Conservation (phyloP, 2,329 filamentous ascomycete species). For the Aphanoascus verrucosus region DNA sequence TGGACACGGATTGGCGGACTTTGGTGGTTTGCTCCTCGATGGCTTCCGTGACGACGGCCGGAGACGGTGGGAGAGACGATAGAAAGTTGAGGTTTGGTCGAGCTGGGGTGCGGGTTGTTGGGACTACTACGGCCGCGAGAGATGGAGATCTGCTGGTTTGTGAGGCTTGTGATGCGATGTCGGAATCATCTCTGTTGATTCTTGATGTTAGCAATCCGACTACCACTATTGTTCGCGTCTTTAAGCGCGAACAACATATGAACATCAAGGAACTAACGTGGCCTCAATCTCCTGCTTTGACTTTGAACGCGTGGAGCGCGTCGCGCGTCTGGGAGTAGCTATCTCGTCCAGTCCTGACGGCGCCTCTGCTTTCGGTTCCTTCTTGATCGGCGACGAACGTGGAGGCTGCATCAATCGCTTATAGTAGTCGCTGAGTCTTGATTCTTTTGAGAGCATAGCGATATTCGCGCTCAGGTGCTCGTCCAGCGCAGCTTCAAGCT, state of each 20-base stretch:
- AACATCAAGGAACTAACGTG: conserved; percentile 14
- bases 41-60: conserved; percentile 62
- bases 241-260: background rate
- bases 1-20: conserved; percentile 27
- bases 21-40: conserved; percentile 54
- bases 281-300: conserved; percentile 29
- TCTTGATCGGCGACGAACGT: conserved; percentile 41
- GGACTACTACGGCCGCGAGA: conserved; percentile 20
- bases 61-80: conserved; percentile 66
- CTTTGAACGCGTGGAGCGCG: conserved; percentile 29
- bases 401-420: conserved; percentile 37
- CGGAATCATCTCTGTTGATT: conserved; percentile 18
- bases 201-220: conserved; percentile 3
- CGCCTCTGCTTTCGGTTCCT: conserved; percentile 33
- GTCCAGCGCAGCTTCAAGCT: conserved; percentile 66
- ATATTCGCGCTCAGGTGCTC: conserved; percentile 61
- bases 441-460: conserved; percentile 51
- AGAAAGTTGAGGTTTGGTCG: conserved; percentile 35
- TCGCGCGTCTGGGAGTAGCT: conserved; percentile 21
- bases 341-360: conserved; percentile 28
- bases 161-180: conserved; percentile 16
- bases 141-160: conserved; percentile 35
- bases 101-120: conserved; percentile 21
- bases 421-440: conserved; percentile 65
- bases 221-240: background rate